These are phyloP conservation scores for Penicillium polonicum DNA, from an alignment of 2,329 filamentous ascomycete species.

Conservation along the genomic window DNA sequence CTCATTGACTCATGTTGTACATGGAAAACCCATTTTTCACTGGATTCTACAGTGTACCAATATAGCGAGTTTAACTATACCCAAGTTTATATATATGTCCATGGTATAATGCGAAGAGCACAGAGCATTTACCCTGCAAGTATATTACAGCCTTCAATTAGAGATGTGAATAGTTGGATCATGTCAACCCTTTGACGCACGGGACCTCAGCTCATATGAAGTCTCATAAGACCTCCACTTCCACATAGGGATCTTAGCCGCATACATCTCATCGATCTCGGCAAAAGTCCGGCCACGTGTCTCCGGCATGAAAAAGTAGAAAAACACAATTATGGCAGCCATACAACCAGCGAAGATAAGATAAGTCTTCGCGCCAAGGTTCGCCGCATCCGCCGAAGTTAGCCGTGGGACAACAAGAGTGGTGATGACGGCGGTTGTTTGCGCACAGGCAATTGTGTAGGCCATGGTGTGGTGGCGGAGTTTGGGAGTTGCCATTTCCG, in stretches of 20 bases:
- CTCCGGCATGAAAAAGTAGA: conserved; percentile 33
- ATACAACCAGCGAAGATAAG: conserved; percentile 37
- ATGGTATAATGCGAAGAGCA: not conserved
- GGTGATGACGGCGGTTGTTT: conserved; percentile 41
- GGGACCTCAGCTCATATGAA: conserved; percentile 20
- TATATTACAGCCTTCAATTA: not conserved
- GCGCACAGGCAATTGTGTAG: conserved; percentile 37
- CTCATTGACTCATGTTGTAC: not conserved
- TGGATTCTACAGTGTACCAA: not conserved
- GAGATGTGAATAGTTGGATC: not conserved
- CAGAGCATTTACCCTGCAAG: not conserved
- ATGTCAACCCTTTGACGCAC: not conserved
- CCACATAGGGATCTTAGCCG: conserved; percentile 32
- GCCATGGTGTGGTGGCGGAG: conserved; percentile 41
- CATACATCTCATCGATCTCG: conserved; percentile 39
- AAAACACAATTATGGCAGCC: conserved; percentile 30
- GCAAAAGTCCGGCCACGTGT: conserved; percentile 33
- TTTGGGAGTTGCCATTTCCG: conserved; percentile 39
- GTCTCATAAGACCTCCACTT: conserved; percentile 34
- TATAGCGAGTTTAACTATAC: not conserved
- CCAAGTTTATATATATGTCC: not conserved
- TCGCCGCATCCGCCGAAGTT: conserved; percentile 34
- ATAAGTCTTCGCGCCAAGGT: conserved; percentile 36
- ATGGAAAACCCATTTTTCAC: not conserved
- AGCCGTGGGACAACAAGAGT: conserved; percentile 40